Evolutionary conservation across 2,329 filamentous ascomycete species (phyloP).

Genomic region (Clarireedia paspali): DNA sequence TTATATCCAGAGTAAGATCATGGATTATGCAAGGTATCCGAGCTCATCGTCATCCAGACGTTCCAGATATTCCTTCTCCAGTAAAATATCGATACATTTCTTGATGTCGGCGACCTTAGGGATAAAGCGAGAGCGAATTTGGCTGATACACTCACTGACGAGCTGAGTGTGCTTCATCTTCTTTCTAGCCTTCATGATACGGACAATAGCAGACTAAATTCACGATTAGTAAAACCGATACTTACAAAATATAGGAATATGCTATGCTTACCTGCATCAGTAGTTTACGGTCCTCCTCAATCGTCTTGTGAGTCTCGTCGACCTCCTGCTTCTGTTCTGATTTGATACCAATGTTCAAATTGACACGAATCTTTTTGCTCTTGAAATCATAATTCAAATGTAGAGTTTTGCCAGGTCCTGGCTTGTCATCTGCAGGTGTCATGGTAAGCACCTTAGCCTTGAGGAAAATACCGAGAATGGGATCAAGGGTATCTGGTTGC

Average conservation of each 20-base stretch:
- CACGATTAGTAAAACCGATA: conserved; percentile 24
- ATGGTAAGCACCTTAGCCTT: conserved; percentile 86
- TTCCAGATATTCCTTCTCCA: conserved; percentile 98
- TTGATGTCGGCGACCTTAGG: conserved; percentile 96
- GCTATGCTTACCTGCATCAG: conserved; percentile 75
- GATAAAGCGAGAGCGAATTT: conserved; percentile 87
- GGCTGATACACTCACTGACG: conserved; percentile 89
- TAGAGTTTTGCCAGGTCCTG: conserved; percentile 71
- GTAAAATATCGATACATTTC: conserved; percentile 96
- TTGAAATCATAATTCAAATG: conserved; percentile 91
- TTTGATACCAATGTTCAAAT: conserved; percentile 90
- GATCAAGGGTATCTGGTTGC: conserved; percentile 75
- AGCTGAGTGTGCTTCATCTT: conserved; percentile 96
- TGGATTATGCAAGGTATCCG: conserved; percentile 75
- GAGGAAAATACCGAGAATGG: conserved; percentile 75
- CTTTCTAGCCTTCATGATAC: conserved; percentile 99
- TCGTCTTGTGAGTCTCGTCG: conserved; percentile 97
- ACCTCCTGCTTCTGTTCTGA: conserved; percentile 94
- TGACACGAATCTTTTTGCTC: conserved; percentile 96
- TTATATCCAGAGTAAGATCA: background rate
- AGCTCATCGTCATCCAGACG: conserved; percentile 90
- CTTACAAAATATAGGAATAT: background rate
- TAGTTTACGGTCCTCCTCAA: conserved; percentile 95
- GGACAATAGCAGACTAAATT: conserved; percentile 85
- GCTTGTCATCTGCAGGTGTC: conserved; percentile 64